Conservation (phyloP, 495 filamentous ascomycete genomes). For the Podospora pseudocomata region DNA sequence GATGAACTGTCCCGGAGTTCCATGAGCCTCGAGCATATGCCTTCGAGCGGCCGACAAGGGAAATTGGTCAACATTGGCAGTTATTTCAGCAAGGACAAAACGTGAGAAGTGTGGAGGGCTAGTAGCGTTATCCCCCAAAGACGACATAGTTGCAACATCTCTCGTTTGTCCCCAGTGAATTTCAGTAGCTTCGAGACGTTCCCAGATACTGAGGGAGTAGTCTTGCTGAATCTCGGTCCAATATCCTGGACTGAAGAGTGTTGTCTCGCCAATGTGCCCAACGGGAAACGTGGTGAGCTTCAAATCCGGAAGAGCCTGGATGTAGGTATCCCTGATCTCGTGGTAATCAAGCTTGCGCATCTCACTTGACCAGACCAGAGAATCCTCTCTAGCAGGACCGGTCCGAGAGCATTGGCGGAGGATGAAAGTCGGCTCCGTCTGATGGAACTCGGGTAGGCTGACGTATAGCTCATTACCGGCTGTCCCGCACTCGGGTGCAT, state of each 20-base stretch:
- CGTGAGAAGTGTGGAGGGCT: neutral
- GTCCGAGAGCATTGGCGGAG: constrained; percentile 60
- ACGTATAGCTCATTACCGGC: constrained; percentile 56
- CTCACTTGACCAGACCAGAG: constrained; percentile 61
- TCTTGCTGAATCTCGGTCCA: neutral
- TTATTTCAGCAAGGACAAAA: constrained; percentile 6
- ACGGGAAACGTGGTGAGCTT: neutral
- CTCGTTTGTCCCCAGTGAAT: neutral
- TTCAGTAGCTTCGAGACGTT: neutral
- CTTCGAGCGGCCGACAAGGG: neutral
- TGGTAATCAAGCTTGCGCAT: constrained; percentile 51
- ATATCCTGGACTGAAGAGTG: neutral
- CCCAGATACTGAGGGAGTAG: neutral
- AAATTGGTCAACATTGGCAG: constrained; percentile 5
- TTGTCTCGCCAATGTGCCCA: neutral
- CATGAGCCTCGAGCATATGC: constrained; percentile 1
- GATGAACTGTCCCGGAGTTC: neutral
- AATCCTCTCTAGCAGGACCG: constrained; percentile 48
- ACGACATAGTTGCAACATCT: neutral
- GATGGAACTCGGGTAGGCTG: constrained; percentile 20
- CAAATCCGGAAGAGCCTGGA: constrained; percentile 34
- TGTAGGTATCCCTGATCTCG: constrained; percentile 46
- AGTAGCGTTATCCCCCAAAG: neutral
- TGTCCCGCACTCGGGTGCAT: constrained; percentile 63
- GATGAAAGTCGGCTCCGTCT: constrained; percentile 47